Percentiles rank a stretch among this genome's conserved stretches.
phyloP scores from a whole-genome alignment of 2,329 filamentous ascomycete species.

The Metarhizium anisopliae region DNA sequence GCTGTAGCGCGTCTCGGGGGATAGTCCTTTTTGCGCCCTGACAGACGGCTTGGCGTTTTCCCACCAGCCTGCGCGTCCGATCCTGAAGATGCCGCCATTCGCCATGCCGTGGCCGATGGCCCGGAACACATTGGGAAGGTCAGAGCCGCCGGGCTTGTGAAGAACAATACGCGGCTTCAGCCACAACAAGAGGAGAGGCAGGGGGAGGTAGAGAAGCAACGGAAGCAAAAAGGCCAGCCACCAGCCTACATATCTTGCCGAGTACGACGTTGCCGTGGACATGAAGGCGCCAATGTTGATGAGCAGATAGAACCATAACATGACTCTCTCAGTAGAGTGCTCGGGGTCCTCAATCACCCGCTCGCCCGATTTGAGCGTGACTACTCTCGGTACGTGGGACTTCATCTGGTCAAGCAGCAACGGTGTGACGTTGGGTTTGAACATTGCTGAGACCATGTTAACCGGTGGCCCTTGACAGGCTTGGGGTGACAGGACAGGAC shows the following conservation, averaged over 20 bases:
- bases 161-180: slow-evolving; percentile 49
- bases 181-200: slow-evolving; percentile 47
- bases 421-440: slow-evolving; percentile 66
- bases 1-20: slow-evolving; percentile 47
- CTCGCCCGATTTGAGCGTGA: slow-evolving; percentile 42
- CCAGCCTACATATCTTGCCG: slow-evolving; percentile 42
- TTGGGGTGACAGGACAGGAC: neutral
- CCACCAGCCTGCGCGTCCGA: slow-evolving; percentile 49
- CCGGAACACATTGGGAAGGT: slow-evolving; percentile 50
- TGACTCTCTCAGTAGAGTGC: slow-evolving; percentile 55
- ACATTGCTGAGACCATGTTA: slow-evolving; percentile 28
- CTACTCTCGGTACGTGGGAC: slow-evolving; percentile 32
- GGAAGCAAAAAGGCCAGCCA: slow-evolving; percentile 37
- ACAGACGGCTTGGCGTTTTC: slow-evolving; percentile 47
- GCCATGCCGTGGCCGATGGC: slow-evolving; percentile 47
- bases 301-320: slow-evolving; percentile 53
- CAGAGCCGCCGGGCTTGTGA: slow-evolving; percentile 55
- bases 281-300: slow-evolving; percentile 47
- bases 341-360: slow-evolving; percentile 61
- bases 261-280: slow-evolving; percentile 41
- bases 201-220: slow-evolving; percentile 46
- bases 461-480: neutral
- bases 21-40: slow-evolving; percentile 31
- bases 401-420: slow-evolving; percentile 58
- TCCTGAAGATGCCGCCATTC: slow-evolving; percentile 36